Evolutionary conservation across 176 grass and related monocot genomes (phyloP), one percentile per base, ranked within the genome.

Genomic region (Oryza nivara): DNA sequence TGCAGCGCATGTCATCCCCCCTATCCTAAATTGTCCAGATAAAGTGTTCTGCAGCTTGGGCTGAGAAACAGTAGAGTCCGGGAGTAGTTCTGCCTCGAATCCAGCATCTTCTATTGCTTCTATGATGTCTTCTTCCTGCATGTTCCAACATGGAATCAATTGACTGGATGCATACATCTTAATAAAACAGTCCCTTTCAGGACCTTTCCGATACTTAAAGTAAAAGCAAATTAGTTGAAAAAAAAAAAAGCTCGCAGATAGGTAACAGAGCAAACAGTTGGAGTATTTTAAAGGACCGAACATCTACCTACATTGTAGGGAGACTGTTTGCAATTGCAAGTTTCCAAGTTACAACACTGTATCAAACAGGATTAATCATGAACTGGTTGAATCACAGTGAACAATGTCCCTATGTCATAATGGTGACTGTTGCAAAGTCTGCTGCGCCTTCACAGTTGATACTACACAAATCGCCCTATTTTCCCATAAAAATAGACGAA

Each of bases 101-200:
- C 96, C 93, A 81, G 89, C 89, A 79, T 99, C 93, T 78, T 99
- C 96, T 85, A 96, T 99, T 1, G 91, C 93, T 85, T 94, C 91
- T 22, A 80, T 82, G 28, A 96, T 93, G 48, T 99, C 96, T 68
- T 92, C 93, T 22, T 92, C 91, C 96, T 98, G 86, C 80, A 92
- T 70, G 67, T 78, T 86, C 44, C 69, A 68, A 67, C 64, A 30
- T 48, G 38, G 51, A 74, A 77, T 1, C 20, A 72, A 61, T 43
- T 7, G 36, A 14, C 35, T 41, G 7, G 17, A 70, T 58, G 15
- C 30, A 38, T 6, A 51, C 51, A 79, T 40, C 13, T 20, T 48
- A 63, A 26, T 36, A 38, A 22, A 76, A 71, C 17, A 80, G 12
- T 11, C 5, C 72, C 43, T 63, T 40, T 7, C 41, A n/a, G 25